phyloP scores from a whole-genome alignment of 768 basidiomycete genomes.

The Phlebiopsis flavidoalba region DNA sequence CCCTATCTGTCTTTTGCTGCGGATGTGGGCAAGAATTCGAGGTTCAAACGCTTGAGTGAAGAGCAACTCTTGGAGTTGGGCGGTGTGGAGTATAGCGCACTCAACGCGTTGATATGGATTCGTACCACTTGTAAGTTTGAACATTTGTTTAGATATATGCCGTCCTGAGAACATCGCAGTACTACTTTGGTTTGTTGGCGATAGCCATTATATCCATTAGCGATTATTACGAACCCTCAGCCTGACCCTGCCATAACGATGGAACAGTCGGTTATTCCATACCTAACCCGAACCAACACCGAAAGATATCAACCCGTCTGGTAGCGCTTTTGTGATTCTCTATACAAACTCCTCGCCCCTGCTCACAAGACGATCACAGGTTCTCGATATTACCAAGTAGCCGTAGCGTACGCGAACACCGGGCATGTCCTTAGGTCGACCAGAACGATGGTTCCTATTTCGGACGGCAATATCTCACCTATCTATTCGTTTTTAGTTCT shows the following conservation, averaged over 20 bases:
- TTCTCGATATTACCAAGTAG: conserved; percentile 80
- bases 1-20: conserved; percentile 86
- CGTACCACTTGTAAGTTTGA: conserved; percentile 55
- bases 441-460: conserved; percentile 89
- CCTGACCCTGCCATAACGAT: conserved; percentile 54
- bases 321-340: conserved; percentile 32
- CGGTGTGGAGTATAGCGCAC: conserved; percentile 86
- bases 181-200: conserved; percentile 69
- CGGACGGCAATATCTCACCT: too few relatives aligned
- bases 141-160: too few relatives aligned
- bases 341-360: background rate
- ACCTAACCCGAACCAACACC: conserved; percentile 52
- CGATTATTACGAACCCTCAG: conserved; percentile 85
- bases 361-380: conserved; percentile 38
- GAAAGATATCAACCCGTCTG: conserved; percentile 57
- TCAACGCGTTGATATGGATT: conserved; percentile 79
- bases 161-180: conserved; percentile 46
- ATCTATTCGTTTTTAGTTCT: conserved; percentile 67
- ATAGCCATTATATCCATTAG: conserved; percentile 63
- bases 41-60: conserved; percentile 59
- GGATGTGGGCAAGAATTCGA: conserved; percentile 77
- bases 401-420: conserved; percentile 85
- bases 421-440: conserved; percentile 86
- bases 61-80: conserved; percentile 90
- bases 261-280: conserved; percentile 56